Conservation (phyloP, 352 stramenopile species). For the Pythium myriotylum region DNA sequence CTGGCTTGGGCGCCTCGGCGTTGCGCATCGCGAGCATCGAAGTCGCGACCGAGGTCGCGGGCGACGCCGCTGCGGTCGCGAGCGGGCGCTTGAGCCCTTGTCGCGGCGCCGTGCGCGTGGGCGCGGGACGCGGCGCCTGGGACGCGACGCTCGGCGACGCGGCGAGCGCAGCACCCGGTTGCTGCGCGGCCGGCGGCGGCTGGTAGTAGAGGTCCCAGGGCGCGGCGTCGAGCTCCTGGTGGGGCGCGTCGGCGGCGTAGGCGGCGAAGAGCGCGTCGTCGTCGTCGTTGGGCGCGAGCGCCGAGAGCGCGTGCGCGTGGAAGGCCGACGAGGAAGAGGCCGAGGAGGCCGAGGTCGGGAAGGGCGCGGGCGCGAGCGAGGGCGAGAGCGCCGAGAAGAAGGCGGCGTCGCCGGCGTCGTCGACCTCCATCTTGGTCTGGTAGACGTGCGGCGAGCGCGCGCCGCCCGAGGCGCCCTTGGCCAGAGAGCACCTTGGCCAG, state of each 20-base stretch:
- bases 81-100: constrained; percentile 55
- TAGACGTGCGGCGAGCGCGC: constrained; percentile 29
- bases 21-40: constrained; percentile 77
- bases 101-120: constrained; percentile 18
- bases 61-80: constrained; percentile 30
- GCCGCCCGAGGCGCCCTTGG: constrained; percentile 10
- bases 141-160: constrained; percentile 2
- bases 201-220: constrained; percentile 12
- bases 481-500: constrained; percentile 23
- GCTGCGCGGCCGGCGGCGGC: background rate
- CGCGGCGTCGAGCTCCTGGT: constrained; percentile 35
- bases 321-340: constrained; percentile 1
- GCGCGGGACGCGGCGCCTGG: background rate
- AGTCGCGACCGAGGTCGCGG: constrained; percentile 51
- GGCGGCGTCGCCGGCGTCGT: constrained; percentile 13
- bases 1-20: constrained; percentile 10
- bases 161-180: background rate
- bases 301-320: constrained; percentile 3
- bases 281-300: constrained; percentile 27
- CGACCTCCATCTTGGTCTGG: constrained; percentile 24
- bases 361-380: background rate
- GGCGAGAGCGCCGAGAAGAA: constrained; percentile 20
- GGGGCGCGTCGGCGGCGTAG: constrained; percentile 36
- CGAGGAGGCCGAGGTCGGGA: background rate
- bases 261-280: constrained; percentile 57